A percentile compares a stretch with the other conserved stretches of the same genome.
Evolutionary conservation across 805 yeast genomes (phyloP).

Genomic region (Saccharomyces paradoxus): DNA sequence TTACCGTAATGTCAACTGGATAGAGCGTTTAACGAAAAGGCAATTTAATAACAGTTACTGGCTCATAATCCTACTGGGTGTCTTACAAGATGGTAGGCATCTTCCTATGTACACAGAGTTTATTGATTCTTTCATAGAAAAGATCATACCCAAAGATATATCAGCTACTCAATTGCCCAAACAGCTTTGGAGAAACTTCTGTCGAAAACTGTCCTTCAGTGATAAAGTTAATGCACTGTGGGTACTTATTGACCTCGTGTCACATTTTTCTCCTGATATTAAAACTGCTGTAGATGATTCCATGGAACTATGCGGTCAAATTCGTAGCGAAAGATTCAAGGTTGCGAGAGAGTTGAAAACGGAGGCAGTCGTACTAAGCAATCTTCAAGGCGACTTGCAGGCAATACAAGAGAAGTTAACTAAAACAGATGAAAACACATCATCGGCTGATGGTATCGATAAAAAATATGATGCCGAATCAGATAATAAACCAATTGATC

Average conservation of each 20-base stretch:
- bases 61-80: conserved; percentile 70
- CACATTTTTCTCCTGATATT: conserved; percentile 27
- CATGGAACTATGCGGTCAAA: conserved; percentile 27
- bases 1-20: conserved; percentile 62
- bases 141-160: conserved; percentile 39
- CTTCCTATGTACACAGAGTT: conserved; percentile 22
- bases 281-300: conserved; percentile 26
- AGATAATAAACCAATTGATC: neutral
- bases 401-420: conserved; percentile 1
- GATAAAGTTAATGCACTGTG: conserved; percentile 51
- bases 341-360: conserved; percentile 22
- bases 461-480: conserved; percentile 10
- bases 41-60: conserved; percentile 78
- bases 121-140: conserved; percentile 44
- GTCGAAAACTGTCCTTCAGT: conserved; percentile 40
- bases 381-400: conserved; percentile 4
- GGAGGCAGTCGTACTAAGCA: conserved; percentile 11
- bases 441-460: conserved; percentile 7
- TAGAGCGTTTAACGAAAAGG: conserved; percentile 64
- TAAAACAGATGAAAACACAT: conserved; percentile 14
- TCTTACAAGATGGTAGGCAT: conserved; percentile 37
- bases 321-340: conserved; percentile 29
- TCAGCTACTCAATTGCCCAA: conserved; percentile 27
- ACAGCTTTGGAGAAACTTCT: conserved; percentile 46
- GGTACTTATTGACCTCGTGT: conserved; percentile 54